Evolutionary conservation across 2,329 filamentous ascomycete species (phyloP), one percentile per base, ranked within the genome.

Genomic region (Arachnomyces sp.): DNA sequence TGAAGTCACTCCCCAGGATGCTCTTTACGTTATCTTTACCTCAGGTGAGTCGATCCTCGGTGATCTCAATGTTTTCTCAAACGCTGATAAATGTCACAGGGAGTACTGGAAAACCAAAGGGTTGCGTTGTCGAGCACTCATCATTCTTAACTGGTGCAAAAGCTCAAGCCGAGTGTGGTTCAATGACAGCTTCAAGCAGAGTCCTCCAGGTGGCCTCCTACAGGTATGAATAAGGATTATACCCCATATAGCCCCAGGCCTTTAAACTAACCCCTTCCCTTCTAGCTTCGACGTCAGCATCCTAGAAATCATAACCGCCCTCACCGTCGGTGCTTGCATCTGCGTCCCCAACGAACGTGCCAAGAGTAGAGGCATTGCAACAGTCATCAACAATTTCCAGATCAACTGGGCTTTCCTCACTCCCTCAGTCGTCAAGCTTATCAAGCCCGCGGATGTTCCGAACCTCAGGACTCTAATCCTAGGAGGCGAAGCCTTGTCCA

Each of bases 81-180:
- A 25, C 9, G 21, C 21, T 25, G 9, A 25, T 25, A 25, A 25
- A n/a, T 33, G 31, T 32, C 14, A 35, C 32, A 11, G 39, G 75
- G 0, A 75, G 74, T 0, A 74, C 75, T 1, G 72, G 71, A 36
- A 71, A 69, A 37, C 74, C 76, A 0, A 77, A 78, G 43, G 79
- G 77, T 1, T 74, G 80, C 9, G 74, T 80, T n/a, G 75, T 82
- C 44, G 75, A 74, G 6, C 81, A 85, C 49, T 63, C 63, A 0
- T 71, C 76, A 1, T 65, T 82, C 1, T 74, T 74, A 1, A 75
- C 77, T 0, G 67, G 71, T 0, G 71, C 77, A 34, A 51, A 70
- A 2, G 68, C 70, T 0, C 73, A 80, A 49, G 72, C 67, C 0
- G 59, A 67, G 0, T 67, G 69, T 0, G 57, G 80, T 2, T 62